Base-by-base conservation (phyloP, 495 filamentous ascomycete species). In the Neurospora tetraspora region DNA sequence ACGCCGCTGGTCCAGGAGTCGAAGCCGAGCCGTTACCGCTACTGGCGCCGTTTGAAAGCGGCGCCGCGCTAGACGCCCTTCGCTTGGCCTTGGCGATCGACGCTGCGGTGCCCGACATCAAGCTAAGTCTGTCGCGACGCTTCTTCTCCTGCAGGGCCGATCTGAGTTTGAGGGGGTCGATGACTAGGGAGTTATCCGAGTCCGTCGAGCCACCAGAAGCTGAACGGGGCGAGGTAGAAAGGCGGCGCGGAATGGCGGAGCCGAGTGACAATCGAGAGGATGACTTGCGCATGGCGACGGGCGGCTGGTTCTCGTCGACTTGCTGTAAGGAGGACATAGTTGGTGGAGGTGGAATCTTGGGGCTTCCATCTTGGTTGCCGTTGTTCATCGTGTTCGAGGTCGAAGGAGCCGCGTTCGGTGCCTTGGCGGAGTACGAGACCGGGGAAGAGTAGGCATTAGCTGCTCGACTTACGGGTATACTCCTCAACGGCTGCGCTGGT, bases 401-500 rank as follows among this genome's bases (percentile, higher is more conserved):
- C 6, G 27, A 65, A 18, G 27, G 3, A 34, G 53, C 53, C 53
- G 27, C 53, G 27, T 36, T 65, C 53, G 53, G 53, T 34, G 53
- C 3, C 14, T 65, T 65, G 27, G 27, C 53, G 2, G 53, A 34
- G 53, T 65, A 65, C 7, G 53, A 65, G 3, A 31, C 76, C n/a
- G 82, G 77, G 5, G 83, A 80, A 27, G 83, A 81, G 74, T 80
- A 72, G 76, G 78, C 80, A 47, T 83, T 85, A 79, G 77, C 71
- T 71, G 84, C 76, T 74, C 80, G 77, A 45, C 82, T 80, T 53
- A 82, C 76, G 47, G 81, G 80, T 31, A 86, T 76, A 72, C 77
- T 80, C 47, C 84, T 82, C 23, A 86, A 74, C 2, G 85, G 83
- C 11, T 80, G 90, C 34, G 91, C 84, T 12, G 89, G 89, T 61